Percentiles rank a stretch among this genome's conserved stretches.
These are phyloP conservation scores for Cyamopsis tetragonoloba DNA, from an alignment of 306 rosid species.

Conservation along the genomic window DNA sequence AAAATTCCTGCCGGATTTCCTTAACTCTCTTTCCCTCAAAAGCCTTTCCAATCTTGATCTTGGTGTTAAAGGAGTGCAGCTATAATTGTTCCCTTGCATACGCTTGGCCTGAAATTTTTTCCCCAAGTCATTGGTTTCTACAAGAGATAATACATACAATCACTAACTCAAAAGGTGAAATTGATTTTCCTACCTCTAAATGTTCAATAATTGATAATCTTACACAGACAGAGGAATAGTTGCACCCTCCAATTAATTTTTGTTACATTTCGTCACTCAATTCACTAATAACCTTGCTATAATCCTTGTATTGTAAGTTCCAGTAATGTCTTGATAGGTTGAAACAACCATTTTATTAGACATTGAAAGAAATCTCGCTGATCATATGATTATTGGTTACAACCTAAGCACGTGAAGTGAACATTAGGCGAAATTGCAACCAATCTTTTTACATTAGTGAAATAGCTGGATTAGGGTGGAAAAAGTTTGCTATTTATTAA, in stretches of 20 bases:
- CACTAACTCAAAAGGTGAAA: neutral
- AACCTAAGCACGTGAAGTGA: neutral
- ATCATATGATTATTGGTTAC: neutral
- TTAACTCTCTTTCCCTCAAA: slow-evolving; percentile 83
- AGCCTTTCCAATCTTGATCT: slow-evolving; percentile 87
- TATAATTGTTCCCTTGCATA: slow-evolving; percentile 71
- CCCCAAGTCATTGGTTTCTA: slow-evolving; percentile 7
- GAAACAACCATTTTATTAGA: slow-evolving; percentile 12
- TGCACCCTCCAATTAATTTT: slow-evolving; percentile 1
- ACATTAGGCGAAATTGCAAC: neutral
- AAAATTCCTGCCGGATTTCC: slow-evolving; percentile 49
- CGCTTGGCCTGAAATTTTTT: slow-evolving; percentile 41
- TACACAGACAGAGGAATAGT: slow-evolving; percentile 9
- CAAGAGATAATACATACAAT: neutral
- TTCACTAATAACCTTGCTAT: slow-evolving; percentile 8
- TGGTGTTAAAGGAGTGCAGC: slow-evolving; percentile 59
- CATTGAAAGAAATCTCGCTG: neutral
- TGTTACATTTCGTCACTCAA: neutral
- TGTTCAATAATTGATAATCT: neutral
- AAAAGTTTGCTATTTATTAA: neutral
- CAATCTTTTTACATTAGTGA: neutral
- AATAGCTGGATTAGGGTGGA: neutral
- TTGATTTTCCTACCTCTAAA: neutral
- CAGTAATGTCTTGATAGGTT: neutral
- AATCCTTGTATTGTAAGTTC: neutral